Evolutionary conservation across 192 early-diverging fungal genomes (phyloP).

Genomic region (Gigaspora rosea): DNA sequence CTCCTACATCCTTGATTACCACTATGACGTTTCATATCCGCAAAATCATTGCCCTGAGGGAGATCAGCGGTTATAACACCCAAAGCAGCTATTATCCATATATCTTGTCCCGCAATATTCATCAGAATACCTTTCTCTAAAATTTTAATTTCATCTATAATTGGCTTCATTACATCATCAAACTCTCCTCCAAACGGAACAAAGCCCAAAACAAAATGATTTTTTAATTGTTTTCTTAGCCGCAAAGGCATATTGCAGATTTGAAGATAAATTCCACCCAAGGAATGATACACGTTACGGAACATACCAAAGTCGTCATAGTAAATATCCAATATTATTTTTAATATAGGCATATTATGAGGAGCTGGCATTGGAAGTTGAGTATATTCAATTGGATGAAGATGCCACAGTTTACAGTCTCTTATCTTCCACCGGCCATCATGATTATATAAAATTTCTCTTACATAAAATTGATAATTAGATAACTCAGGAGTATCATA

Average conservation of each 20-base stretch:
- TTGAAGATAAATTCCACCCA: background rate
- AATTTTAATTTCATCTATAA: background rate
- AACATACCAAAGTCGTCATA: no score
- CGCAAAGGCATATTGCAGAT: conserved; percentile 2
- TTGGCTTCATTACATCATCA: background rate
- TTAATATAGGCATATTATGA: no score
- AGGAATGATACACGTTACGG: no score
- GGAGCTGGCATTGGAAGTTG: background rate
- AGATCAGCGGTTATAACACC: background rate
- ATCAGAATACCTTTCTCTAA: background rate
- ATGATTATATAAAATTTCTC: background rate
- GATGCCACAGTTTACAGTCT: background rate
- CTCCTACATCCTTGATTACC: conserved; percentile 8
- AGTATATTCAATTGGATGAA: background rate
- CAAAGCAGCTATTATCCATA: background rate
- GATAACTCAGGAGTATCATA: no score
- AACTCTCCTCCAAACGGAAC: background rate
- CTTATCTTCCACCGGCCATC: background rate
- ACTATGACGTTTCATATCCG: background rate
- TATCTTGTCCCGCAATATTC: background rate
- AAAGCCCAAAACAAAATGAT: conserved; percentile 8
- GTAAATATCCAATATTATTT: no score
- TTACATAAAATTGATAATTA: no score
- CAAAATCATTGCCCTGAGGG: background rate
- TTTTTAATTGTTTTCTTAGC: background rate